Percentiles rank a stretch among this genome's conserved stretches.
These are phyloP conservation scores for Chlorella sp. DNA, from an alignment of 139 green algal species.

Conservation along the genomic window DNA sequence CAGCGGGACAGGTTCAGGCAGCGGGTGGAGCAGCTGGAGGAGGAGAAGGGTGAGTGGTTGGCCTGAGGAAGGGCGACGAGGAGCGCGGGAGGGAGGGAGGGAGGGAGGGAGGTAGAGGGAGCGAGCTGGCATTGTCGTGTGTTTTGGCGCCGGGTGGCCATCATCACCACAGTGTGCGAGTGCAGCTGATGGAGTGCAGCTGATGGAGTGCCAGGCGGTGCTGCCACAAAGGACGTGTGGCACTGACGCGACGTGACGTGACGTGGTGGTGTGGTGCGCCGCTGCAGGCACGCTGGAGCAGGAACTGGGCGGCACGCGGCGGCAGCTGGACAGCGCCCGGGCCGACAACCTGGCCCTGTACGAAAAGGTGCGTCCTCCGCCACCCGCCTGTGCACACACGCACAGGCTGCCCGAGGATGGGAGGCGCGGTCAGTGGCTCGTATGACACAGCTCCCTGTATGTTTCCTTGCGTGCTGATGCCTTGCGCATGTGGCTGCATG, in stretches of 20 bases:
- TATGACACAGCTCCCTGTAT: no score
- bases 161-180: not conserved
- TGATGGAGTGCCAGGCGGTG: not conserved
- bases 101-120: not conserved
- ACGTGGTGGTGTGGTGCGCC: no score
- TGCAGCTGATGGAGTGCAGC: not conserved
- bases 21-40: slow-evolving; percentile 26
- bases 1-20: slow-evolving; percentile 46
- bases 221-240: not conserved
- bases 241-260: not conserved
- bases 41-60: slow-evolving; percentile 25
- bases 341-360: slow-evolving; percentile 44
- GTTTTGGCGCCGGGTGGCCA: not conserved
- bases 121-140: not conserved
- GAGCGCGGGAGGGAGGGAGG: not conserved
- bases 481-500: no score
- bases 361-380: slow-evolving; percentile 41
- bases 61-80: not conserved
- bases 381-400: no score
- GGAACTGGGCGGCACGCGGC: slow-evolving; percentile 11
- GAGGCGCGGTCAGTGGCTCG: no score
- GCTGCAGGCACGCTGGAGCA: not conserved
- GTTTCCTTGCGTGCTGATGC: no score
- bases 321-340: slow-evolving; percentile 18
- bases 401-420: no score